These are phyloP conservation scores for Geranomyces michiganensis DNA, from an alignment of 192 early-diverging fungal species.

Conservation along the genomic window DNA sequence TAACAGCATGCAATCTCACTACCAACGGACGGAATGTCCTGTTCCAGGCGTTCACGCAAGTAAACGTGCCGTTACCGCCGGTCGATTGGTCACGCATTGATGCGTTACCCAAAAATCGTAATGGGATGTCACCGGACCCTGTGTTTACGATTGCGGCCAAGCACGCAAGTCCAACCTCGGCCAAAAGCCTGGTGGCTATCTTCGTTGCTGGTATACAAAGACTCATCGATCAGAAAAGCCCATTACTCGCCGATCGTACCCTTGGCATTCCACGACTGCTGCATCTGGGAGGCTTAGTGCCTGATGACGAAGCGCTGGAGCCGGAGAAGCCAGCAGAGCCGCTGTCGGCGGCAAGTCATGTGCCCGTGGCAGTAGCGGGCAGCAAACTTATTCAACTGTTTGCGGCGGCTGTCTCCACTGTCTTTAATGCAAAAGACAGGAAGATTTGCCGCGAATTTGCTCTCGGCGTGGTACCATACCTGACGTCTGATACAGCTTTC, in stretches of 20 bases:
- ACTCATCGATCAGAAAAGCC: background rate
- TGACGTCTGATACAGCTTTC: background rate
- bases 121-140: background rate
- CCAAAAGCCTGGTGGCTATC: conserved; percentile 9
- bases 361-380: conserved; percentile 11
- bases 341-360: background rate
- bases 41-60: conserved; percentile 9
- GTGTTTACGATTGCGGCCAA: conserved; percentile 4
- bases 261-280: conserved; percentile 16
- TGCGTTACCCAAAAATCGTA: background rate
- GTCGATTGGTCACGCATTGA: conserved; percentile 23
- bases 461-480: background rate
- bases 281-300: conserved; percentile 21
- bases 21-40: background rate
- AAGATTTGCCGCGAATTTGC: background rate
- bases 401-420: background rate
- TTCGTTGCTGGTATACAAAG: background rate
- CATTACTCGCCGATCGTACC: background rate
- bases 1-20: background rate
- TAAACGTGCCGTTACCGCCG: conserved; percentile 20
- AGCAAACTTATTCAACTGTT: conserved; percentile 31
- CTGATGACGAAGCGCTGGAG: conserved; percentile 1
- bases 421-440: background rate
- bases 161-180: conserved; percentile 17
- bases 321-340: background rate